These are phyloP conservation scores for Arabidopsis thaliana DNA, from an alignment of 345 rosid genomes.

Conservation along the genomic window TAIR10.1 NC_003076.8:15211001-15211500, in stretches of 20 bases:
- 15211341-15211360: too few species aligned
- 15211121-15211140: background rate
- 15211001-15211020: background rate
- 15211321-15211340: background rate
- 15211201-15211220: background rate
- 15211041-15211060: too few species aligned
- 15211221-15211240: background rate
- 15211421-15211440: too few species aligned
- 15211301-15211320: background rate
- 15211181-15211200: background rate
- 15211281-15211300: background rate
- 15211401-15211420: too few species aligned
- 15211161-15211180: background rate
- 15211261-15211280: background rate
- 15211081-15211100: background rate
- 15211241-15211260: background rate
- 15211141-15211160: background rate
- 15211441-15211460: too few species aligned
- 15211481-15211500: too few species aligned
- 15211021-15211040: constrained; percentile 2
- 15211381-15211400: too few species aligned
- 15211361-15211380: too few species aligned
- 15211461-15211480: too few species aligned
- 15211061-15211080: background rate
- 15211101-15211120: background rate